A percentile compares a stretch with the other conserved stretches of the same genome.
Evolutionary conservation across 2,329 filamentous ascomycete genomes (phyloP).

Genomic region (Aspergillus fumigatiaffinis): DNA sequence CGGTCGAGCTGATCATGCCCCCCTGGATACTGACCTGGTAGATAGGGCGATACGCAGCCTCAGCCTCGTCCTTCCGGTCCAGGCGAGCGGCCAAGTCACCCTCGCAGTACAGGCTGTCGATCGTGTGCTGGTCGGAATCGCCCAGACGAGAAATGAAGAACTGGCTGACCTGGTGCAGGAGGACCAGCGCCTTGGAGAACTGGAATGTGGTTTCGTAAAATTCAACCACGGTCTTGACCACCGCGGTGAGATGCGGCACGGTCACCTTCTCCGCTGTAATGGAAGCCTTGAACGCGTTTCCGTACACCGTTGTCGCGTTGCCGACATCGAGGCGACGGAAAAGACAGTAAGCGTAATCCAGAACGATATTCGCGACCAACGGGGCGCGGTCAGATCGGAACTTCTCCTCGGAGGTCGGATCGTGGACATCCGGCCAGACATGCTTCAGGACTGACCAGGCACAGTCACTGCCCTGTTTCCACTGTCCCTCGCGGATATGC

Average conservation of each 20-base stretch:
- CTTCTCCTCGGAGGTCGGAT: slow-evolving; percentile 24
- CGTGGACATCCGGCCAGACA: slow-evolving; percentile 29
- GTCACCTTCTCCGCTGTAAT: slow-evolving; percentile 29
- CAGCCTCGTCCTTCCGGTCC: slow-evolving; percentile 28
- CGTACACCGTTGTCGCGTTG: slow-evolving; percentile 27
- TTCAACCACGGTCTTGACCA: slow-evolving; percentile 33
- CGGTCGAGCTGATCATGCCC: slow-evolving; percentile 34
- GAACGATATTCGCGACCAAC: slow-evolving; percentile 27
- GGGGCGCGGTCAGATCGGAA: slow-evolving; percentile 30
- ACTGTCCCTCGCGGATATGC: slow-evolving; percentile 30
- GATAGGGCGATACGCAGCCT: slow-evolving; percentile 46
- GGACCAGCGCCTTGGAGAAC: slow-evolving; percentile 27
- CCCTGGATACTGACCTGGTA: slow-evolving; percentile 33
- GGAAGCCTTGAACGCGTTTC: slow-evolving; percentile 32
- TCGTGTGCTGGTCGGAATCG: slow-evolving; percentile 41
- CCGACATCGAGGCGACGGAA: slow-evolving; percentile 31
- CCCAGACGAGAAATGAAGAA: slow-evolving; percentile 30
- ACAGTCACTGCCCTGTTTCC: slow-evolving; percentile 25
- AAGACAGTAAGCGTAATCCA: slow-evolving; percentile 31
- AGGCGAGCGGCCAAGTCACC: slow-evolving; percentile 46
- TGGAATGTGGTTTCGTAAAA: slow-evolving; percentile 37
- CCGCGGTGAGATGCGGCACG: slow-evolving; percentile 27
- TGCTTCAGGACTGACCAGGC: slow-evolving; percentile 30
- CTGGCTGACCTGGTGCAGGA: slow-evolving; percentile 30
- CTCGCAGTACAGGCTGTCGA: slow-evolving; percentile 47